A percentile compares a stretch with the other conserved stretches of the same genome.
Conservation (phyloP, 2,329 filamentous ascomycete species). For the Tolypocladium guangdongense region DNA sequence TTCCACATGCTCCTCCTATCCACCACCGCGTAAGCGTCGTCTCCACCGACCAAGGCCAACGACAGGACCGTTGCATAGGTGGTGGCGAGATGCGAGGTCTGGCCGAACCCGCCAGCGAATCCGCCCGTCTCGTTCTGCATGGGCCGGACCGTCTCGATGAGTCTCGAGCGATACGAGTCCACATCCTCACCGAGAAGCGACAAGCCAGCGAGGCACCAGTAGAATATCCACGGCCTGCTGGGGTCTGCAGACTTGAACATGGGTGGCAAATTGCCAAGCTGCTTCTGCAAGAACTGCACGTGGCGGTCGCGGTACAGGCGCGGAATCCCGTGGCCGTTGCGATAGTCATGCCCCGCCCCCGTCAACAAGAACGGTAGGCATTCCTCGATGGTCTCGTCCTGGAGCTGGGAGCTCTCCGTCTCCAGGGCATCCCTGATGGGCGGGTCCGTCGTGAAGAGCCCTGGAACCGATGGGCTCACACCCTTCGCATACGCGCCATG, state of each 20-base stretch:
- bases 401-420: slow-evolving; percentile 57
- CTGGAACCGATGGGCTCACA: slow-evolving; percentile 28
- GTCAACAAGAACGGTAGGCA: slow-evolving; percentile 57
- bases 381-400: slow-evolving; percentile 56
- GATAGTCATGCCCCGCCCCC: slow-evolving; percentile 36
- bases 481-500: neutral
- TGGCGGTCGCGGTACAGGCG: slow-evolving; percentile 56
- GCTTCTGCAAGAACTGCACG: slow-evolving; percentile 49
- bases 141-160: slow-evolving; percentile 63
- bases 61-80: slow-evolving; percentile 78
- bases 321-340: slow-evolving; percentile 66
- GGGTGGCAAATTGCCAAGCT: slow-evolving; percentile 52
- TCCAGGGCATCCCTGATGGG: slow-evolving; percentile 53
- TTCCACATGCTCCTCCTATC: slow-evolving; percentile 82
- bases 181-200: slow-evolving; percentile 67
- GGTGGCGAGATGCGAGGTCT: slow-evolving; percentile 77
- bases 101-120: slow-evolving; percentile 89
- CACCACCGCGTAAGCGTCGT: slow-evolving; percentile 62
- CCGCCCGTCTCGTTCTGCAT: slow-evolving; percentile 79
- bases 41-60: slow-evolving; percentile 66
- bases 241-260: slow-evolving; percentile 70
- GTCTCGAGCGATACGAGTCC: slow-evolving; percentile 52
- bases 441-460: slow-evolving; percentile 47
- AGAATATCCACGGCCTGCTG: slow-evolving; percentile 85
- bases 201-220: slow-evolving; percentile 78